phyloP scores from a whole-genome alignment of 768 basidiomycete species.

The Panellus pusillus region DNA sequence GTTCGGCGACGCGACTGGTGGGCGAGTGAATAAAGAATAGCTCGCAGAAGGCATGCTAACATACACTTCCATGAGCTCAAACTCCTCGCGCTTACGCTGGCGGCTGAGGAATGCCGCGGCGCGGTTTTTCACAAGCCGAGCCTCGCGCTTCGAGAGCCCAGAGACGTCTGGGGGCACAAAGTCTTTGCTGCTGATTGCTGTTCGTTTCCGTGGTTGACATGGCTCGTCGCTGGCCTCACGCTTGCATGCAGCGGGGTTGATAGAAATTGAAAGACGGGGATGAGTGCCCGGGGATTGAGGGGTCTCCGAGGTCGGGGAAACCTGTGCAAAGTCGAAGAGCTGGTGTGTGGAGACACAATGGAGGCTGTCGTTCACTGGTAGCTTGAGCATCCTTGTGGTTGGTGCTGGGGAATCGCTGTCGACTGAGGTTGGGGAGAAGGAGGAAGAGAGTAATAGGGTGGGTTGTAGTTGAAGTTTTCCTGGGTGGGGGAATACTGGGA shows the following conservation, averaged over 20 bases:
- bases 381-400: slow-evolving; percentile 49
- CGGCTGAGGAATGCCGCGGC: slow-evolving; percentile 90
- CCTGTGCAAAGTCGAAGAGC: slow-evolving; percentile 57
- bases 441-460: slow-evolving; percentile 42
- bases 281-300: slow-evolving; percentile 31
- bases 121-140: slow-evolving; percentile 88
- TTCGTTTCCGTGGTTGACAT: slow-evolving; percentile 40
- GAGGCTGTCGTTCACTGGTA: slow-evolving; percentile 48
- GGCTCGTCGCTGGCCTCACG: slow-evolving; percentile 48
- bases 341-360: slow-evolving; percentile 70
- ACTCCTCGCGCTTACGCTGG: slow-evolving; percentile 91
- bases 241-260: slow-evolving; percentile 38
- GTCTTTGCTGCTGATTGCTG: slow-evolving; percentile 65
- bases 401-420: slow-evolving; percentile 49
- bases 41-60: slow-evolving; percentile 34
- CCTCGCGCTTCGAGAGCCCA: slow-evolving; percentile 87
- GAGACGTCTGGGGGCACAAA: slow-evolving; percentile 87
- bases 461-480: slow-evolving; percentile 48
- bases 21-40: slow-evolving; percentile 7
- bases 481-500: slow-evolving; percentile 39
- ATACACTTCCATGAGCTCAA: slow-evolving; percentile 88
- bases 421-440: slow-evolving; percentile 51
- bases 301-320: no score
- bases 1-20: slow-evolving; percentile 74
- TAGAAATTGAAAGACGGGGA: slow-evolving; percentile 33